These are phyloP conservation scores for Naegleria fowleri DNA, from an alignment of 208 protist genomes.

Conservation along the genomic window DNA sequence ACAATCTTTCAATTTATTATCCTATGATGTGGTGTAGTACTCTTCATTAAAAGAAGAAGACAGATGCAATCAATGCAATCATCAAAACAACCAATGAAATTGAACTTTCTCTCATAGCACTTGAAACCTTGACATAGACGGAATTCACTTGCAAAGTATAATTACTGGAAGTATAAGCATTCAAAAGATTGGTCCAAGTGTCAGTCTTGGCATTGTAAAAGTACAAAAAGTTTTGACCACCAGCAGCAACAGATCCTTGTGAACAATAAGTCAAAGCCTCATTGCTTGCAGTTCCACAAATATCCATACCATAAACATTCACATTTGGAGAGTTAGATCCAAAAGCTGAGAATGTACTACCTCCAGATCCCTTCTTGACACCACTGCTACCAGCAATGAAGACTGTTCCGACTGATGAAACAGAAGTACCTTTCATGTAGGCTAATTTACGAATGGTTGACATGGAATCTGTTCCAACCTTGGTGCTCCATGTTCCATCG, in stretches of 20 bases:
- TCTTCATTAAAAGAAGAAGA: background rate
- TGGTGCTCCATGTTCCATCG: background rate
- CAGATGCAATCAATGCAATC: background rate
- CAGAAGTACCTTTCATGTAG: background rate
- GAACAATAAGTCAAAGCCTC: background rate
- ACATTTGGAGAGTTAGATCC: background rate
- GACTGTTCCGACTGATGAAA: background rate
- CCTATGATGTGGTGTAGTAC: too few species aligned
- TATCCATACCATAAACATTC: background rate
- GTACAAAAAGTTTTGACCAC: background rate
- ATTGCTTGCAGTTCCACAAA: background rate
- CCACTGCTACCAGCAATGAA: background rate
- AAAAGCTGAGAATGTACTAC: background rate
- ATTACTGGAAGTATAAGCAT: background rate
- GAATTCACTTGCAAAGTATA: background rate
- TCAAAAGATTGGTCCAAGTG: background rate
- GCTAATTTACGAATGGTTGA: background rate
- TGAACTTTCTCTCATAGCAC: background rate
- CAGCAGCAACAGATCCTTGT: background rate
- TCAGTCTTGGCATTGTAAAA: background rate
- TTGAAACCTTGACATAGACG: background rate
- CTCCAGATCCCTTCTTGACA: background rate
- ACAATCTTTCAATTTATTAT: too few species aligned
- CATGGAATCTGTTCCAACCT: background rate
- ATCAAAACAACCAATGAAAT: background rate